Base-by-base conservation (phyloP, 78 protist species). In the Tieghemostelium lacteum region DNA sequence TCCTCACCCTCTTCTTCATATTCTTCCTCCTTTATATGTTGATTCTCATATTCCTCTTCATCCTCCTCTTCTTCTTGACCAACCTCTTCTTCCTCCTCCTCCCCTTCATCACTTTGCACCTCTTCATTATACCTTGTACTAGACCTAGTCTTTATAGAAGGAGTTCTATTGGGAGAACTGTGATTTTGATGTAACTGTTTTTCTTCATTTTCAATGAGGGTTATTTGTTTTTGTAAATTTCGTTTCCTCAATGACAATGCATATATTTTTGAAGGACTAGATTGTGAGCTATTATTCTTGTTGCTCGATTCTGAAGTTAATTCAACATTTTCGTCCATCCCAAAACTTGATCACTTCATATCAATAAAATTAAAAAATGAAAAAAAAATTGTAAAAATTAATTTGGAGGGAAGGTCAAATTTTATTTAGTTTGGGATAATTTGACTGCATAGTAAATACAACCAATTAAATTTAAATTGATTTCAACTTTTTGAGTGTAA, bases 381-480 rank as follows among this genome's bases (percentile, higher is more conserved):
- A 36, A 12, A 4, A 63, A 63, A 63, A 64, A 64, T 22, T 64
- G 12, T 29, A 33, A 64, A 37, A 64, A 37, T 5, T 63, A 63
- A 24, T 12, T 24, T 17, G 3, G 29, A 17, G 29, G 5, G 12
- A 63, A 16, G 70, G 3, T 36, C 14, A 63, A 63, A 12, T 63
- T 24, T n/a, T 28, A 34, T 66, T 66, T 33, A 22, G 39, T 36
- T 10, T 69, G 24, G 8, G 7, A 45, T 17, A 22, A 26, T 39
- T 40, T 52, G 57, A 40, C 69, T 24, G 72, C 75, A 83, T 58
- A 69, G 36, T 54, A 83, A 24, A 83, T 29, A 29, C 63, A 40
- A 69, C 89, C 89, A 2, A 69, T 67, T 17, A 83, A 39, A 69
- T 83, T 83, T 2, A 83, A 29, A 42, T 83, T 83, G 2, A 24